A percentile compares a stretch with the other conserved stretches of the same genome.
Evolutionary conservation across 768 basidiomycete species (phyloP).

Genomic region (Rhizopogon vinicolor): DNA sequence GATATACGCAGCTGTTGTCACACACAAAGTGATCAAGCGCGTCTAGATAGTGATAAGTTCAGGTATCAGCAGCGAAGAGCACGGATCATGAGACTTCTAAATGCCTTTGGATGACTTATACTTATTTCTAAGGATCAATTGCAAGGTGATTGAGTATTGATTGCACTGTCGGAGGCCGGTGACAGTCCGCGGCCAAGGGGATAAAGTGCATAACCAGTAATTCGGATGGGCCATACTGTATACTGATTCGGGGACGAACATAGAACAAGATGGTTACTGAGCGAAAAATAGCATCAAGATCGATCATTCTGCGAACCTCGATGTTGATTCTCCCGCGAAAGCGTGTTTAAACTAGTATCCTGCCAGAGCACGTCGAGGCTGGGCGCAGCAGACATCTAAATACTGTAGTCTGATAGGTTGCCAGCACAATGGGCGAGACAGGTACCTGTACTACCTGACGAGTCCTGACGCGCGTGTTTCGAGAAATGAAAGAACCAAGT

Average conservation of each 20-base stretch:
- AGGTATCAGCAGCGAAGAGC: neutral
- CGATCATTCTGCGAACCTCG: neutral
- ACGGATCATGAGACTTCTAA: neutral
- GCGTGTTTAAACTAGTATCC: neutral
- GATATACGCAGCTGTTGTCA: neutral
- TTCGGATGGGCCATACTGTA: neutral
- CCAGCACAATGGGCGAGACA: neutral
- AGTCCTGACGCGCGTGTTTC: neutral
- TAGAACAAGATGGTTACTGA: neutral
- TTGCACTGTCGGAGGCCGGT: neutral
- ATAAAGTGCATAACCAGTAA: neutral
- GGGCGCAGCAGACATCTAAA: neutral
- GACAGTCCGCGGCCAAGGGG: neutral
- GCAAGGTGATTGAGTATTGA: neutral
- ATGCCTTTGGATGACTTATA: neutral
- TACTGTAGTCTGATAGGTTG: neutral
- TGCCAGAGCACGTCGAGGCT: neutral
- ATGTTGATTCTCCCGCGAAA: slow-evolving; percentile 1
- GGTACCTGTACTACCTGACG: neutral
- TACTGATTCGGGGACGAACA: neutral
- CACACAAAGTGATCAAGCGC: neutral
- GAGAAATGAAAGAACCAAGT: neutral
- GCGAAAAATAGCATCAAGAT: neutral
- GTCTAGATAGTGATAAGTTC: neutral
- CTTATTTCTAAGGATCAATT: neutral